Base-by-base conservation (phyloP, 2,329 filamentous ascomycete species). In the Ceratocystis eucalypticola region DNA sequence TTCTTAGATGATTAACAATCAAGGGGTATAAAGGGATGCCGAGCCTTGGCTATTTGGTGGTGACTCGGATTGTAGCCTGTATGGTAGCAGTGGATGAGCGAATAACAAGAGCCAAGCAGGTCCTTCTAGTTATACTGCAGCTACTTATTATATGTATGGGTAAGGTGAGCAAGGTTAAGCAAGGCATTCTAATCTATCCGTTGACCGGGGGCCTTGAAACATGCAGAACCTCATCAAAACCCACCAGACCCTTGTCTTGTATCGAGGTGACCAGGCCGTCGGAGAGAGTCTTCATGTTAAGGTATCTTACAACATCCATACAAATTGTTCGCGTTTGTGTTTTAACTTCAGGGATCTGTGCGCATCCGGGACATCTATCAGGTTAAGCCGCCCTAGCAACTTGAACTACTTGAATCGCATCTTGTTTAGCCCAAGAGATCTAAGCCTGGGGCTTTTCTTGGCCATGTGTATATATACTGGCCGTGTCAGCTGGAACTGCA, bases 201-300 rank as follows among this genome's bases (percentile, higher is more conserved):
- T 25, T 37, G 25, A 1, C 33, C 55, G 15, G 5, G 5, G 28
- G 15, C n/a, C 53, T 59, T 59, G 28, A 59, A 59, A 59, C 55
- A 33, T 59, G 55, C 55, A 59, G 33, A 59, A 59, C 28, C 55
- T 30, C n/a, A 30, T 59, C 53, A 59, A 59, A 59, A 30, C 28
- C n/a, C 28, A 10, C 55, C 37, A 41, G 10, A 1, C 10, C 37
- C 10, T 41, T 41, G 37, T 41, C 37, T 41, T 41, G 37, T 12
- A 41, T 41, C 12, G 12, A 12, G 37, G 3, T 1, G 10, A 15
- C 4, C 37, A 12, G 37, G 37, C 10, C 12, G 37, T 12, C 10
- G 37, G 33, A 41, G 33, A 37, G 3, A 41, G 37, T 41, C 3
- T 41, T 41, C 37, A 41, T 41, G 10, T 41, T 12, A 5, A 12